Base-by-base conservation (phyloP, 441 rosid species). In the Jatropha multifida region DNA sequence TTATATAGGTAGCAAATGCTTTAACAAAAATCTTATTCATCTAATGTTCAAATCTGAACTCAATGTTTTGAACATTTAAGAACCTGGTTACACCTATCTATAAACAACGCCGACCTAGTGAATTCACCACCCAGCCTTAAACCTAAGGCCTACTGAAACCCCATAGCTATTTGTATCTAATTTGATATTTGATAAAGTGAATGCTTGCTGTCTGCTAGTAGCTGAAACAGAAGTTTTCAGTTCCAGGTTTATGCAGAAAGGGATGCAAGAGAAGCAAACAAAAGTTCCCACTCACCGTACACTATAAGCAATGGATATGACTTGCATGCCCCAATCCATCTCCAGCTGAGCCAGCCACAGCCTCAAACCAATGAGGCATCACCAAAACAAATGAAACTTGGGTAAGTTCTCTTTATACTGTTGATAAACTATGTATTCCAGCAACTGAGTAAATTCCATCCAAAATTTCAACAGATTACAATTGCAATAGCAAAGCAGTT, bases 331-430 rank as follows among this genome's bases (percentile, higher is more conserved):
- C 82, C 88, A 40, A 73, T 81, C 12, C 81, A 69, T 73, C 93
- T 92, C 86, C 90, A 90, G 79, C 81, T 90, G 72, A 86, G 87
- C 84, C 90, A 88, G 77, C 89, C 95, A 78, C 88, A 80, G 52
- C 85, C 87, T 62, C 84, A 55, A n/a, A 86, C 61, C 76, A 86
- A 78, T 56, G 84, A 85, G 44, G 66, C 79, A 72, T 61, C 78
- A 49, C 67, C 80, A 81, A 82, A 81, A 79, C 51, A 90, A 65
- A 86, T 81, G 58, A 78, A 81, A 46, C 64, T 89, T 67, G 88
- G 94, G 98, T 92, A 85, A 79, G 72, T 41, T 73, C 61, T 52
- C 59, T 42, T 52, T 55, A 71, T 58, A 17, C 68, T 49, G 40
- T 52, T 68, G 20, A 68, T 40, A 68, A 48, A 66, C 17, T 27